Evolutionary conservation across 2,329 filamentous ascomycete species (phyloP).

Genomic region (Xylariales sp.): DNA sequence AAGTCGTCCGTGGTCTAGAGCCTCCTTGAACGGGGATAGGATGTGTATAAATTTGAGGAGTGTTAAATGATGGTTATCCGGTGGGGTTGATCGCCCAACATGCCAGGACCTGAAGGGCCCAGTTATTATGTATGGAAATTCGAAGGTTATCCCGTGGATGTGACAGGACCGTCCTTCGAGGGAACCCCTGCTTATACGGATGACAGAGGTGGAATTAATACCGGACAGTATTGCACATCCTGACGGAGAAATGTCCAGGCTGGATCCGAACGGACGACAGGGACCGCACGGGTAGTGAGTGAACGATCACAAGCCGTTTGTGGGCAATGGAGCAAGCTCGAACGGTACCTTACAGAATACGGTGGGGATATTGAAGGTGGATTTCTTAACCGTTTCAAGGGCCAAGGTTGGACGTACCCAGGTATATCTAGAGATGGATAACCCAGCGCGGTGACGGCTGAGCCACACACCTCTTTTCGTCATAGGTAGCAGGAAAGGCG

Average conservation of each 20-base stretch:
- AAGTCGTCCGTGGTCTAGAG: conserved; percentile 18
- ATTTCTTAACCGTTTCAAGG: conserved; percentile 29
- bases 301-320: conserved; percentile 22
- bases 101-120: conserved; percentile 33
- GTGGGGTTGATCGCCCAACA: conserved; percentile 37
- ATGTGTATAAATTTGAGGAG: conserved; percentile 33
- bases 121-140: conserved; percentile 39
- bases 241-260: conserved; percentile 43
- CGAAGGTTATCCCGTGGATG: conserved; percentile 33
- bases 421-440: conserved; percentile 21
- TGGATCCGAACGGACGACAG: conserved; percentile 38
- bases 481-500: conserved; percentile 28
- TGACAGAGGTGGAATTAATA: conserved; percentile 45
- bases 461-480: conserved; percentile 32
- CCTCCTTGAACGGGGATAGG: conserved; percentile 19
- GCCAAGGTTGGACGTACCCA: conserved; percentile 26
- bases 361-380: conserved; percentile 33
- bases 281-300: conserved; percentile 33
- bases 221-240: conserved; percentile 36
- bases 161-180: conserved; percentile 34
- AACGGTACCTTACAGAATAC: conserved; percentile 36
- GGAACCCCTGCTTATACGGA: conserved; percentile 35
- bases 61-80: conserved; percentile 30
- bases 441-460: conserved; percentile 29
- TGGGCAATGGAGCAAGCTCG: conserved; percentile 25